Conservation (phyloP, 352 stramenopile genomes). For the Pythium folliculosum region DNA sequence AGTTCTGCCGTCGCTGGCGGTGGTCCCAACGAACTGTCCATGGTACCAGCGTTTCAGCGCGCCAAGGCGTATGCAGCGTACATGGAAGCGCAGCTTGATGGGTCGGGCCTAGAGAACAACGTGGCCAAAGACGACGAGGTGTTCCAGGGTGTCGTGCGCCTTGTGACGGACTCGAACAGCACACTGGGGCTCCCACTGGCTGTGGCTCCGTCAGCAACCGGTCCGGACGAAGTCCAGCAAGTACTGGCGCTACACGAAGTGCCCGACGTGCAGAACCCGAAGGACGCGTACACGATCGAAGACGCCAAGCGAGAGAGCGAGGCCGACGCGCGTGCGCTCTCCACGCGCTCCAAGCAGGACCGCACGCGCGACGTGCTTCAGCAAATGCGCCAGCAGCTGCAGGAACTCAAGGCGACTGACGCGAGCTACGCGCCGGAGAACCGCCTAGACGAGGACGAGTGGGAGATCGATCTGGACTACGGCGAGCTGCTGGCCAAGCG, state of each 20-base stretch:
- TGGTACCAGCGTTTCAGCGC: conserved; percentile 65
- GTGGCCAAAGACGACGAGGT: conserved; percentile 51
- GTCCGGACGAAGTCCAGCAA: conserved; percentile 13
- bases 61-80: conserved; percentile 74
- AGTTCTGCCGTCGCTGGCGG: conserved; percentile 8
- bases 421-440: conserved; percentile 51
- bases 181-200: conserved; percentile 35
- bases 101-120: conserved; percentile 5
- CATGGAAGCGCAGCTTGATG: conserved; percentile 51
- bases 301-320: conserved; percentile 91
- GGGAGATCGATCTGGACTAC: conserved; percentile 90
- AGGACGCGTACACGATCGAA: conserved; percentile 91
- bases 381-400: conserved; percentile 82
- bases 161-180: conserved; percentile 42
- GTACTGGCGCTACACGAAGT: conserved; percentile 46
- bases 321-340: conserved; percentile 65
- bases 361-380: conserved; percentile 83
- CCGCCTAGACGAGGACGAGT: conserved; percentile 69
- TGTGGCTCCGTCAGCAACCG: conserved; percentile 12
- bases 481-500: conserved; percentile 60
- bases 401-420: conserved; percentile 62
- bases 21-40: conserved; percentile 46
- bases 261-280: conserved; percentile 68
- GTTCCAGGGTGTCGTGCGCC: conserved; percentile 52
- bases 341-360: conserved; percentile 82